These are phyloP conservation scores for Picea engelmannii DNA, from an alignment of 83 land plant genomes.

Conservation along the genomic window DNA sequence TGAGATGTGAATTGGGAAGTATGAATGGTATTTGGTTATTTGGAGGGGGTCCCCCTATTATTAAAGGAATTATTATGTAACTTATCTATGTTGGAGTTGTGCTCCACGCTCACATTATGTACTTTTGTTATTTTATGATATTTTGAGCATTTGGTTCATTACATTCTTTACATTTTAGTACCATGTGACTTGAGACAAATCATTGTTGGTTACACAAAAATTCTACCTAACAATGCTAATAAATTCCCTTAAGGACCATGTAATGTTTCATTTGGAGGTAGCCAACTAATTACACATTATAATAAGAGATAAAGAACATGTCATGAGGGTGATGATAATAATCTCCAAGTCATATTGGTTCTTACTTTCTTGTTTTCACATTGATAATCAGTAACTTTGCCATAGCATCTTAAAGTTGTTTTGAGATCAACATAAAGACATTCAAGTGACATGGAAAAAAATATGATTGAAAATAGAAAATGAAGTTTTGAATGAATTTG, in stretches of 20 bases:
- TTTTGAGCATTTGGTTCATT: too few species aligned
- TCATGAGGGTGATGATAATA: neutral
- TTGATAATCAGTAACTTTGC: slow-evolving; percentile 75
- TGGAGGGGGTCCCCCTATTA: too few species aligned
- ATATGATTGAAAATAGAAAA: neutral
- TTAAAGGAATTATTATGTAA: too few species aligned
- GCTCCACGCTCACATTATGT: too few species aligned
- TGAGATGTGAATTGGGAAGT: too few species aligned
- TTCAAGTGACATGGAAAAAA: neutral
- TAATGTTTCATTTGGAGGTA: neutral
- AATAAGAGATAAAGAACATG: neutral
- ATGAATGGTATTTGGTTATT: too few species aligned
- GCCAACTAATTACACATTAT: neutral
- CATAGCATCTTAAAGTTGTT: slow-evolving; percentile 68
- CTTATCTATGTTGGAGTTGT: too few species aligned
- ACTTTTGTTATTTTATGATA: too few species aligned
- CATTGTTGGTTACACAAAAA: slow-evolving; percentile 98
- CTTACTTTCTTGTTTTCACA: slow-evolving; percentile 91
- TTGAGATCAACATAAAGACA: neutral
- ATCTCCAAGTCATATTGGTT: neutral
- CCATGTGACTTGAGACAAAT: slow-evolving; percentile 85
- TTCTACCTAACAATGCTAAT: slow-evolving; percentile 66
- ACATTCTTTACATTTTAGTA: slow-evolving; percentile 80
- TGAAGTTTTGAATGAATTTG: neutral
- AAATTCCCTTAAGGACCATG: neutral